Evolutionary conservation across 345 rosid species (phyloP), one percentile per base, ranked within the genome.

Genomic region (Physaria fendleri): DNA sequence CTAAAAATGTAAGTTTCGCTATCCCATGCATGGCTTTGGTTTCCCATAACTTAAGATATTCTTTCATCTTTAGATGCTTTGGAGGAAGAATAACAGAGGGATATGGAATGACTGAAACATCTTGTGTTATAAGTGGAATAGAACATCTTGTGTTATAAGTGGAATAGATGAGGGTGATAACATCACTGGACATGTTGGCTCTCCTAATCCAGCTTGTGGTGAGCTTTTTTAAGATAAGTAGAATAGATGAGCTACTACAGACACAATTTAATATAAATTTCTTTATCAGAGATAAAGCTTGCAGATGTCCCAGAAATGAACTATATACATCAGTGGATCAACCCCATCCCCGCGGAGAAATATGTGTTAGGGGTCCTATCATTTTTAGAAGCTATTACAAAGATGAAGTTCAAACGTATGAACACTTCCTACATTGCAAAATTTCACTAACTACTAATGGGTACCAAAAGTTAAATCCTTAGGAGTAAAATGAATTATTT

Each of bases 121-220:
- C 76, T 24, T 72, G 76, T 39, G 72, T 72, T 48, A 72, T 72
- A 61, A 66, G 43, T 56, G 64, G 72, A 22, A 66, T 72, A 65
- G 76, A 72, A 72, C 76, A 21, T 61, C 76, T 24, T 72, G 76
- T 39, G 72, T 72, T 48, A 72, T 72, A 61, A 66, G 43, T 56
- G 64, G 72, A 22, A 66, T 72, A 65, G 76, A 72, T 40, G 68
- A 54, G 56, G 59, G 56, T 54, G 76, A 73, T 63, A 83, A 67
- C 78, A 78, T 78, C 48, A 57, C 62, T 39, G 99, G 97, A 47
- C 99, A 93, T 70, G 92, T 93, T 71, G 99, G 99, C 57, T 82
- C 94, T 78, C 99, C 99, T 51, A 93, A 68, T 79, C 78, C 97
- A 37, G 78, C 95, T 14, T 93, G 99, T 50, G 99, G 99, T 93